phyloP scores from a whole-genome alignment of 495 filamentous ascomycete species.

The Niebla homalea region DNA sequence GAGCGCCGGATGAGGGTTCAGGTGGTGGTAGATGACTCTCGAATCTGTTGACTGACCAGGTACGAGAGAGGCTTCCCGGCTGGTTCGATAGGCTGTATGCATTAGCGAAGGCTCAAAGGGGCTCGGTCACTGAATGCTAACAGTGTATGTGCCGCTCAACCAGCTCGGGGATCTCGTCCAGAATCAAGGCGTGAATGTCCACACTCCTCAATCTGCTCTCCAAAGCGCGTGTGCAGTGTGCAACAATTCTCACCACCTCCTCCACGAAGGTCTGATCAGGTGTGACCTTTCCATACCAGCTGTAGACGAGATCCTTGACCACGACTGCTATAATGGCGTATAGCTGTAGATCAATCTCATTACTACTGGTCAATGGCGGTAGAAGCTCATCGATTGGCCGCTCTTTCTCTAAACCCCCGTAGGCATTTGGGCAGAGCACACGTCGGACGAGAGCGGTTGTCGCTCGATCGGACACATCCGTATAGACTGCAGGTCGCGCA shows the following conservation, averaged over 20 bases:
- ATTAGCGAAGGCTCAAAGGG: conserved; percentile 3
- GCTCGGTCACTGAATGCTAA: conserved; percentile 26
- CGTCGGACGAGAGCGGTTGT: conserved; percentile 50
- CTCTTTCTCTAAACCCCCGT: conserved; percentile 27
- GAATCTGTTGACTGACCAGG: conserved; percentile 43
- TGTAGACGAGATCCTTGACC: conserved; percentile 73
- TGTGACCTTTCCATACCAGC: conserved; percentile 88
- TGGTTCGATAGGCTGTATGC: conserved; percentile 38
- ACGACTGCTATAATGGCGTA: conserved; percentile 86
- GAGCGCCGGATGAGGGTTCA: conserved; percentile 67
- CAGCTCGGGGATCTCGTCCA: conserved; percentile 81
- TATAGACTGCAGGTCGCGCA: conserved; percentile 19
- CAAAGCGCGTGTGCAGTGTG: conserved; percentile 73
- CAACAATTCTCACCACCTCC: conserved; percentile 78
- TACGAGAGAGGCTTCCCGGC: conserved; percentile 37
- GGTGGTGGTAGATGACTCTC: conserved; percentile 64
- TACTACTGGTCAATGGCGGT: conserved; percentile 82
- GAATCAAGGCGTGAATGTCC: conserved; percentile 65
- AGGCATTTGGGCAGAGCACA: conserved; percentile 46
- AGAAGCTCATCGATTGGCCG: conserved; percentile 63
- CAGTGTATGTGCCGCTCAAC: conserved; percentile 69
- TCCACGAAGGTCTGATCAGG: conserved; percentile 74
- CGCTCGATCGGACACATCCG: conserved; percentile 41
- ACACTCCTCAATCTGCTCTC: conserved; percentile 73
- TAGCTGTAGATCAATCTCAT: conserved; percentile 81